Conservation (phyloP, 371 early-diverging fungal genomes). For the Mucor circinelloides region DNA sequence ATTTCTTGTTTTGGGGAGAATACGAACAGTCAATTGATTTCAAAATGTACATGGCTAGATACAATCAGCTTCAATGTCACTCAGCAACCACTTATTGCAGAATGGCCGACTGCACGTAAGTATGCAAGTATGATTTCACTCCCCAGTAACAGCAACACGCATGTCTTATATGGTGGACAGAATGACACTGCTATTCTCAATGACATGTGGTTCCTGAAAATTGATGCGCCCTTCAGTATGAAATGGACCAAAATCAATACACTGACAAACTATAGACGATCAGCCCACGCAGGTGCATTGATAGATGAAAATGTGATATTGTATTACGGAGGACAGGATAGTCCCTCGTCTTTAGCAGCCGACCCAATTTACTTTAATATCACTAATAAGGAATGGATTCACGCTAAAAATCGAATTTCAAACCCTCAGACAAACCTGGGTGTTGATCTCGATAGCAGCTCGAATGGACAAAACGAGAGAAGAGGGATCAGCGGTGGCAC, state of each 20-base stretch:
- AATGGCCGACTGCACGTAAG: conserved; percentile 18
- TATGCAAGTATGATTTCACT: conserved; percentile 18
- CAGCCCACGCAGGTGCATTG: conserved; percentile 18
- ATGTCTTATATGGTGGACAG: conserved; percentile 24
- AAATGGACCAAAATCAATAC: conserved; percentile 12
- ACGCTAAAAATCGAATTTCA: not conserved
- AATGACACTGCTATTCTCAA: conserved; percentile 6
- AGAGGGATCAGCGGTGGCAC: conserved; percentile 33
- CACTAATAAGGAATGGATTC: conserved; percentile 15
- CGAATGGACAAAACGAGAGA: not conserved
- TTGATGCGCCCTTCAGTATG: conserved; percentile 6
- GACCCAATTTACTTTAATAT: conserved; percentile 15
- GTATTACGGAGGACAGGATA: conserved; percentile 21
- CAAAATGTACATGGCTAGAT: conserved; percentile 16
- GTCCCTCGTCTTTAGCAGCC: not conserved
- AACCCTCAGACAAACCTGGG: not conserved
- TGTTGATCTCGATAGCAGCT: not conserved
- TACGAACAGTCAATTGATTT: not conserved
- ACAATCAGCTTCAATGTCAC: not conserved
- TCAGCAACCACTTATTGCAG: not conserved
- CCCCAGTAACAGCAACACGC: not conserved
- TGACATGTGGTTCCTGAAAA: conserved; percentile 29
- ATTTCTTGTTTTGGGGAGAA: conserved; percentile 32
- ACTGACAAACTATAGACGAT: conserved; percentile 1
- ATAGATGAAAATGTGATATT: conserved; percentile 5